Base-by-base conservation (phyloP, 1,284 basidiomycete species). In the Neonothopanus nambi region DNA sequence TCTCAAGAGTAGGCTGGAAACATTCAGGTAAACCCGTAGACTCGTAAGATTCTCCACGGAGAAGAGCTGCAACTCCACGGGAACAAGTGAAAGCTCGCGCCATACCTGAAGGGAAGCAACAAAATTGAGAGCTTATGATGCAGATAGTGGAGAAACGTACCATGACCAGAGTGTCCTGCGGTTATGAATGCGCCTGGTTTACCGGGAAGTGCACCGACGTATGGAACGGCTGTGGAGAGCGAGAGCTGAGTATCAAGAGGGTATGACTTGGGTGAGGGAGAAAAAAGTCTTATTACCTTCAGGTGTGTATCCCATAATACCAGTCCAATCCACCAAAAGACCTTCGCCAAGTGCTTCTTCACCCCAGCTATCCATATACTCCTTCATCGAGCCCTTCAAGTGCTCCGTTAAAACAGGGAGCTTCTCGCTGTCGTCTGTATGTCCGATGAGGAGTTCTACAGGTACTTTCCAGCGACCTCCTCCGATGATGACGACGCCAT, bases 121-220 rank as follows among this genome's bases (percentile, higher is more conserved):
- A 23, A 15, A 15, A 26, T 5, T 37, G 5, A 41, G 21, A n/a
- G n/a, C n/a, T 8, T 37, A 13, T 13, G 24, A n/a, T n/a, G n/a
- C n/a, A n/a, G n/a, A n/a, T n/a, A n/a, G 33, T 5, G 35, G 24
- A 24, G 18, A 18, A 18, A 48, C 52, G 17, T 40, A 65, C 65
- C 65, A 37, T 67, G 65, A 5, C 65, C 65, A n/a, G 58, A 64
- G 52, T 65, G 63, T 3, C 65, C 65, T 3, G 65, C 65, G 41
- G 54, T 61, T 49, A 66, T 59, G 33, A 63, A 67, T 8, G 57
- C 60, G 36, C 63, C 65, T 17, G 61, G 61, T 52, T 60, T 65
- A 21, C 59, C 62, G 48, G 59, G 57, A 18, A 67, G 20, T 24
- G 59, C 58, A n/a, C 65, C 65, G 28, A 67, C 65, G 46, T 62